Evolutionary conservation across 345 rosid genomes (phyloP), one percentile per base, ranked within the genome.

Genomic region (Linum lewisii): DNA sequence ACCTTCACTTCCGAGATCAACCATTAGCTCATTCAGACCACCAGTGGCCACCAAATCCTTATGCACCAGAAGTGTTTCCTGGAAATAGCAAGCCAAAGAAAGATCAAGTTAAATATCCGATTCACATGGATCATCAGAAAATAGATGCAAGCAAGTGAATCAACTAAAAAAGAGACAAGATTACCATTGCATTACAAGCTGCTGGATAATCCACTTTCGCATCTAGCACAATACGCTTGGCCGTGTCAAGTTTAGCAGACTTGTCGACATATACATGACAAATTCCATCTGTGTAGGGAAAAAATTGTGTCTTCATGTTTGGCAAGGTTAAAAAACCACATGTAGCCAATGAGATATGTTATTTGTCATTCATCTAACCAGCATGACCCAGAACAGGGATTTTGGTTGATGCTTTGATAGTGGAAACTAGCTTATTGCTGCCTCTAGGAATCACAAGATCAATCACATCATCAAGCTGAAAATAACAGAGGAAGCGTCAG

Each of bases 391-490:
- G 79, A 63, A 94, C 96, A 62, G 99, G 99, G 68, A 94, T 90
- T 77, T 87, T 94, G 25, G 99, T 90, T 54, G 92, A 82, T 72
- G 71, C 82, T 72, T 90, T 94, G 25, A 94, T 90, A 73, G 85
- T 82, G 65, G 96, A 75, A 74, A 94, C 97, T 70, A 90, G 96
- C 69, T 78, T 81, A 67, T 84, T 90, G 84, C 99, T 90, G 63
- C 99, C 99, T 80, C 99, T 85, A 65, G 99, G 96, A 76, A 94
- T 94, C 69, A 94, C 97, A 55, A 94, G 99, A 76, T 94, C 97
- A 29, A 94, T 90, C 55, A 87, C 96, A 67, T 94, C 97, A 80
- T 94, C 97, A 66, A 90, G 96, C 99, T 94, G 92, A 60, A 13
- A 7, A 74, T 59, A 22, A 34, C 70, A 55, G 56, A 42, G 57